Percentiles rank a stretch among this genome's conserved stretches.
Evolutionary conservation across 108 stramenopile species (phyloP).

Genomic region (Schizochytrium sp.): DNA sequence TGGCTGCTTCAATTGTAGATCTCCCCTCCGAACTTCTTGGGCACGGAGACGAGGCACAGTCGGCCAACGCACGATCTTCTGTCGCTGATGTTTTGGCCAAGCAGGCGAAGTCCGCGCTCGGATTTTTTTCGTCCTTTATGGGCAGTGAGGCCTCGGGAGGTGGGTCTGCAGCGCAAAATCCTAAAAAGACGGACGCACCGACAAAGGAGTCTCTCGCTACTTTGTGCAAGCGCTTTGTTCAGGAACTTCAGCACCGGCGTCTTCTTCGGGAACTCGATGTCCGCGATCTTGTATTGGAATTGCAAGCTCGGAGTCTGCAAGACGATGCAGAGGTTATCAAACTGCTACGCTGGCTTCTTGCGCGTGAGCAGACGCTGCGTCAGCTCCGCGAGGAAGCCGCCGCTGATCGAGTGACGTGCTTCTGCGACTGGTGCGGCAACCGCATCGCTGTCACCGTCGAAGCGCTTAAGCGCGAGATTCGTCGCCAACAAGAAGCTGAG

Average conservation of each 20-base stretch:
- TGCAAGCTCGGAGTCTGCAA: neutral
- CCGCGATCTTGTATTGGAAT: neutral
- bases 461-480: neutral
- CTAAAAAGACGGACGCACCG: neutral
- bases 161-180: neutral
- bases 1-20: neutral
- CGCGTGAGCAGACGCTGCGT: neutral
- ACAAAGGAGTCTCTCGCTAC: neutral
- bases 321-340: neutral
- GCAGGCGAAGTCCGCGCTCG: neutral
- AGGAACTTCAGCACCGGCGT: neutral
- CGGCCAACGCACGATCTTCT: neutral
- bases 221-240: neutral
- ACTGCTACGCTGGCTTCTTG: neutral
- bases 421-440: neutral
- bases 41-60: neutral
- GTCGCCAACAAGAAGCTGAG: neutral
- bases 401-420: neutral
- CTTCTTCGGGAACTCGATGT: neutral
- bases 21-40: neutral
- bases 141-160: neutral
- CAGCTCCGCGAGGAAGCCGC: neutral
- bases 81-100: neutral
- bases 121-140: neutral
- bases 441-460: neutral